A percentile compares a stretch with the other conserved stretches of the same genome.
Conservation (phyloP, 2,329 filamentous ascomycete genomes). For the Cladosporium sp. region DNA sequence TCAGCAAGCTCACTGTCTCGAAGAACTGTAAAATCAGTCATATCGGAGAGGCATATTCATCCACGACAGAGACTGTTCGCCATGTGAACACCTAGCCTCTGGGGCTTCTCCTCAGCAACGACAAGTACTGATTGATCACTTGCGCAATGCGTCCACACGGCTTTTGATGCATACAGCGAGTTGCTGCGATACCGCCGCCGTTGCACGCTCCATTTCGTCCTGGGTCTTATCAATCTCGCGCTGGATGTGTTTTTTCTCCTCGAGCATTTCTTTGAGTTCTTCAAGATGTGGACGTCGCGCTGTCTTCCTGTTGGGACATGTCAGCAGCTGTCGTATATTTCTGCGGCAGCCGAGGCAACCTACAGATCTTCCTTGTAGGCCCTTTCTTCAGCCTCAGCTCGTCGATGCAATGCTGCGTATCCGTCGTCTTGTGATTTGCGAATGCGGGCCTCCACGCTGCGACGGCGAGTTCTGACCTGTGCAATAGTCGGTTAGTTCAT, state of each 20-base stretch:
- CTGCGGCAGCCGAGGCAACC: background rate
- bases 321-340: background rate
- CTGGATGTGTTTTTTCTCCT: constrained; percentile 27
- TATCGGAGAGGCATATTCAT: background rate
- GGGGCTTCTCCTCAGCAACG: background rate
- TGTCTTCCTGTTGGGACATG: background rate
- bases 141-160: constrained; percentile 22
- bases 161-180: constrained; percentile 26
- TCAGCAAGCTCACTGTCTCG: background rate
- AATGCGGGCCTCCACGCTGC: constrained; percentile 2
- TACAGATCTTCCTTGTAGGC: background rate
- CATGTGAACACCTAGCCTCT: background rate
- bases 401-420: background rate
- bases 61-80: background rate
- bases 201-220: constrained; percentile 23
- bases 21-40: background rate
- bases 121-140: background rate
- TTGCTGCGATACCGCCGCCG: constrained; percentile 25
- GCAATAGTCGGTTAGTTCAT: background rate
- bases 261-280: constrained; percentile 28
- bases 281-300: constrained; percentile 28
- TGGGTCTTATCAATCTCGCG: constrained; percentile 22
- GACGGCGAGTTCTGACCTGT: constrained; percentile 18
- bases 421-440: constrained; percentile 10
- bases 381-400: background rate